phyloP scores from a whole-genome alignment of 2,329 filamentous ascomycete genomes.

The Alternaria brassicae region DNA sequence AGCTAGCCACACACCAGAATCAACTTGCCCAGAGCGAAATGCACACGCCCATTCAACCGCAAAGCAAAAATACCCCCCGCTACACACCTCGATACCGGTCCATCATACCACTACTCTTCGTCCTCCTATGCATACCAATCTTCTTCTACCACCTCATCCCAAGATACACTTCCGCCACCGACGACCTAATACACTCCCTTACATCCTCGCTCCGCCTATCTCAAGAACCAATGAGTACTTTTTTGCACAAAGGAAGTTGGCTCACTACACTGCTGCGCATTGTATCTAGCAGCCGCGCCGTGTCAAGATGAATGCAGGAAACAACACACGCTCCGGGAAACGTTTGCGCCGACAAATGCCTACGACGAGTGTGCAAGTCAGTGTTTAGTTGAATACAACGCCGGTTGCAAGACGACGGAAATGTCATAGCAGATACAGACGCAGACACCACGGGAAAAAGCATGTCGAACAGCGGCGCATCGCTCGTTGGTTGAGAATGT shows the following conservation, averaged over 20 bases:
- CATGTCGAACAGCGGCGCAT: no score
- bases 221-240: not conserved
- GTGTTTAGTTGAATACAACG: slow-evolving; percentile 10
- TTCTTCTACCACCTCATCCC: slow-evolving; percentile 18
- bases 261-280: slow-evolving; percentile 2
- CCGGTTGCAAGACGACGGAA: not conserved
- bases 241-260: slow-evolving; percentile 10
- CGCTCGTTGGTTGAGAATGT: not conserved
- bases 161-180: not conserved
- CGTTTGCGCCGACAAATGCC: not conserved
- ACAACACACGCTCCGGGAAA: slow-evolving; percentile 4
- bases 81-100: slow-evolving; percentile 2
- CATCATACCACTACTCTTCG: slow-evolving; percentile 1
- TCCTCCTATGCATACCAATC: slow-evolving; percentile 12
- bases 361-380: slow-evolving; percentile 9
- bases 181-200: not conserved
- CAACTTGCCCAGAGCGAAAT: not conserved
- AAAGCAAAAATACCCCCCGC: not conserved
- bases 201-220: not conserved
- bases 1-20: not conserved
- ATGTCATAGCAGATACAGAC: not conserved
- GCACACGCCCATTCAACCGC: not conserved
- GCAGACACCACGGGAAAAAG: not conserved
- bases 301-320: slow-evolving; percentile 13
- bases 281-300: slow-evolving; percentile 4